Conservation (phyloP, 2,329 filamentous ascomycete genomes). For the Penicillium sp. region DNA sequence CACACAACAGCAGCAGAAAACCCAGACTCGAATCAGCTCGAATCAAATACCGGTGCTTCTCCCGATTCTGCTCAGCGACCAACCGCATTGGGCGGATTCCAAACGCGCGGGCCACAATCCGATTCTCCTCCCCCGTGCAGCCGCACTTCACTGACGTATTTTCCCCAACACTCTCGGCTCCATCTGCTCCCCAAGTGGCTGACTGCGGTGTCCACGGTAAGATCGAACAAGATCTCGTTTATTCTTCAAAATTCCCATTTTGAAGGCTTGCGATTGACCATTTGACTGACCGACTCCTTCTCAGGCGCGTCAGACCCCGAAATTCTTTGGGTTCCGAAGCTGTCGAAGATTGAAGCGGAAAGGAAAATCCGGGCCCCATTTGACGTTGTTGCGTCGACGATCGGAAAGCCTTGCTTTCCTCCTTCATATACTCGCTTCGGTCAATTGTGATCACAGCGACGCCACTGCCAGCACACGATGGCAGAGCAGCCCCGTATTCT, state of each 20-base stretch:
- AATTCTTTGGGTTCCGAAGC: slow-evolving; percentile 1
- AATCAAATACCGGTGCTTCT: no score
- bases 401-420: slow-evolving; percentile 5
- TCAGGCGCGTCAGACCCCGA: slow-evolving; percentile 7
- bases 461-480: slow-evolving; percentile 22
- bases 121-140: not conserved
- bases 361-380: not conserved
- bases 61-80: no score
- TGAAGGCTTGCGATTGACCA: no score
- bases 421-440: slow-evolving; percentile 1
- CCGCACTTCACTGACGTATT: slow-evolving; percentile 6
- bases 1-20: no score
- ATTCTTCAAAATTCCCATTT: no score
- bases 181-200: not conserved
- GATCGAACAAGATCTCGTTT: not conserved
- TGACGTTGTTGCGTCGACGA: slow-evolving; percentile 6
- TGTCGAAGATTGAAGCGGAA: not conserved
- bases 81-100: slow-evolving; percentile 5
- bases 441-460: not conserved
- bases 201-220: not conserved
- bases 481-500: slow-evolving; percentile 50
- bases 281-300: not conserved
- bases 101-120: slow-evolving; percentile 1
- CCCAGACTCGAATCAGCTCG: no score
- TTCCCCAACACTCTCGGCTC: slow-evolving; percentile 13